Percentiles rank a stretch among this genome's conserved stretches.
Evolutionary conservation across 2,329 filamentous ascomycete genomes (phyloP).

Genomic region (Beauveria australis): DNA sequence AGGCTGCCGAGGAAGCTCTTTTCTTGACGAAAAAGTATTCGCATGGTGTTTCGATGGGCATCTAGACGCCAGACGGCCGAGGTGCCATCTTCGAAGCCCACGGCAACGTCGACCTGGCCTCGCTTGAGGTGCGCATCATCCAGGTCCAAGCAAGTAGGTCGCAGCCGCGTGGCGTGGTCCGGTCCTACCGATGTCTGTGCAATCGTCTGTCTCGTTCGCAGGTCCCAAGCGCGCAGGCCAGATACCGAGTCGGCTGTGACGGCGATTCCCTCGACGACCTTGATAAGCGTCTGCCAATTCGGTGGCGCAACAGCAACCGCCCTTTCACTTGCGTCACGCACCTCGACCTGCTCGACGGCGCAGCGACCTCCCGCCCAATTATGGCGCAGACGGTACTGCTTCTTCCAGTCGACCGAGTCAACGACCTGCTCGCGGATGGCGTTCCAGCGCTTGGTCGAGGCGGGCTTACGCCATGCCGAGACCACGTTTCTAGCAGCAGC

Average conservation of each 20-base stretch:
- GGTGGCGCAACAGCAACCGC: constrained; percentile 12
- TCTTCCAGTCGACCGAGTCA: constrained; percentile 67
- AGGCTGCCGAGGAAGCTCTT: constrained; percentile 58
- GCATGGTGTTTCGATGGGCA: constrained; percentile 34
- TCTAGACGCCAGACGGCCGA: constrained; percentile 63
- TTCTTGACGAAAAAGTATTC: constrained; percentile 48
- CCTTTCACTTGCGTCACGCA: constrained; percentile 32
- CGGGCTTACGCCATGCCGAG: constrained; percentile 33
- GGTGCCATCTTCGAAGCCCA: constrained; percentile 65
- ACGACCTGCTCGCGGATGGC: constrained; percentile 1
- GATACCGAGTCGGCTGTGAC: constrained; percentile 63
- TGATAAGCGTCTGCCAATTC: constrained; percentile 59
- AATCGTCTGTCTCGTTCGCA: constrained; percentile 54
- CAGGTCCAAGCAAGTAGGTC: constrained; percentile 58
- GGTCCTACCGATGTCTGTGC: constrained; percentile 36
- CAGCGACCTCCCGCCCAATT: constrained; percentile 86
- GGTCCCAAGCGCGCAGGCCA: constrained; percentile 72
- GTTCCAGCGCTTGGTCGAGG: constrained; percentile 3
- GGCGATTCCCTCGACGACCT: constrained; percentile 67
- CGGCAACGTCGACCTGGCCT: constrained; percentile 47
- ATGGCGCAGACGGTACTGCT: constrained; percentile 76
- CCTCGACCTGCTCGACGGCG: constrained; percentile 67
- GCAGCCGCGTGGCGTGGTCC: constrained; percentile 16
- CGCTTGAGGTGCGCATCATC: constrained; percentile 41
- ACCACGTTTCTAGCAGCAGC: constrained; percentile 17